phyloP scores from a whole-genome alignment of 1,139 yeast species.

The Kodamaea fungicola region DNA sequence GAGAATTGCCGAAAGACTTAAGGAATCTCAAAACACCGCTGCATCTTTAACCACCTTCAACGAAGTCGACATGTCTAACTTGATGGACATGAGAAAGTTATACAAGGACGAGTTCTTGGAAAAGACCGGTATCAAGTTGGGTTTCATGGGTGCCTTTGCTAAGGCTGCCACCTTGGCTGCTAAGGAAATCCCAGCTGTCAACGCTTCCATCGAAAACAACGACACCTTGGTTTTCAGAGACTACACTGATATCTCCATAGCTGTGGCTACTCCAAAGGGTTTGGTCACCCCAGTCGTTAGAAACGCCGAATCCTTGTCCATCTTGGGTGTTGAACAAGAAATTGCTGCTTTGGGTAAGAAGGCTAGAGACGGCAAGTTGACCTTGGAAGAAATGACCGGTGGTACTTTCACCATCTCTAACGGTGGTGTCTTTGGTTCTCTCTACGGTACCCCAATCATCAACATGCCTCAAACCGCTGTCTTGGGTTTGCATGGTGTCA shows the following conservation, averaged over 20 bases:
- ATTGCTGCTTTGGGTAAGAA: constrained; percentile 78
- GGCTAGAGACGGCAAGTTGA: constrained; percentile 96
- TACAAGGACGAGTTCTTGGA: constrained; percentile 96
- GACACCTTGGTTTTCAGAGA: constrained; percentile 95
- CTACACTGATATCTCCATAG: constrained; percentile 91
- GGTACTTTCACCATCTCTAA: constrained; percentile 98
- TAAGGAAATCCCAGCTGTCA: constrained; percentile 92
- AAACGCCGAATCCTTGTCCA: constrained; percentile 89
- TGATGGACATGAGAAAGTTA: constrained; percentile 91
- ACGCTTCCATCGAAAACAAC: constrained; percentile 90
- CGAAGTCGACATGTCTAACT: constrained; percentile 93
- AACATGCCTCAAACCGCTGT: constrained; percentile 99
- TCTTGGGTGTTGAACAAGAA: constrained; percentile 87
- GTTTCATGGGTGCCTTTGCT: constrained; percentile 98
- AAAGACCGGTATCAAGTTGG: constrained; percentile 91
- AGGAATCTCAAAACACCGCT: constrained; percentile 98
- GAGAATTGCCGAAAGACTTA: constrained; percentile 98
- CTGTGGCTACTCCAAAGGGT: constrained; percentile 99
- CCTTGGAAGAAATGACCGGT: constrained; percentile 98
- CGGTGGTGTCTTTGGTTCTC: constrained; percentile 98
- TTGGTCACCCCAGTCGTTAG: constrained; percentile 97
- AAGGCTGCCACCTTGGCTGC: constrained; percentile 92
- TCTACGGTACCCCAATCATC: constrained; percentile 97
- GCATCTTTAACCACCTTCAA: constrained; percentile 97
- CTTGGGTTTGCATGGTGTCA: constrained; percentile 94